Conservation (phyloP, 768 basidiomycete genomes). For the Suillus subalutaceus region DNA sequence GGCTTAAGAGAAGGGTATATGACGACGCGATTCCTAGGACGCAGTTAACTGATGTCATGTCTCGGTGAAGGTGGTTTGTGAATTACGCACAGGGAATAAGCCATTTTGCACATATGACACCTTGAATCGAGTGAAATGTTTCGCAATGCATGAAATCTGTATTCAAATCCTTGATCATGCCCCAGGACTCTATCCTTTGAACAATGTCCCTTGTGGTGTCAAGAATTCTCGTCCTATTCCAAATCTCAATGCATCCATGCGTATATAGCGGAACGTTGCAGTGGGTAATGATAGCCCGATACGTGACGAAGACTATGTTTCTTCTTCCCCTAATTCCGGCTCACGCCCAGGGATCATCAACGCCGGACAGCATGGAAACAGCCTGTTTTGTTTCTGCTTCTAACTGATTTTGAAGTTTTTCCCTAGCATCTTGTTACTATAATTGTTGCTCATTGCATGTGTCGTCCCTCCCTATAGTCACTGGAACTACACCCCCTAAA, state of each 20-base stretch:
- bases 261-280: neutral
- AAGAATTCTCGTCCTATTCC: too few relatives aligned
- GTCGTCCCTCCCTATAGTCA: neutral
- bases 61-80: conserved; percentile 3
- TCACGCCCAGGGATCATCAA: neutral
- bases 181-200: too few relatives aligned
- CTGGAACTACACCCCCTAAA: neutral
- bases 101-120: neutral
- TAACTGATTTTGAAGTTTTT: neutral
- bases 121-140: neutral
- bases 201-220: too few relatives aligned
- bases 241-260: neutral
- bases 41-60: conserved; percentile 18
- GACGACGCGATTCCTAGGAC: neutral
- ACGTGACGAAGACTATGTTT: neutral
- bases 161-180: too few relatives aligned
- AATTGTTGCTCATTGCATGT: neutral
- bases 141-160: too few relatives aligned
- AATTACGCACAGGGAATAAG: conserved; percentile 17
- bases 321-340: too few relatives aligned
- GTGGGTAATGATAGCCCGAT: neutral
- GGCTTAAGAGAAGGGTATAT: neutral
- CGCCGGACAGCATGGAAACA: too few relatives aligned
- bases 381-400: neutral
- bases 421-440: neutral